Evolutionary conservation across 495 filamentous ascomycete genomes (phyloP).

Genomic region (Penicillium turbatum): DNA sequence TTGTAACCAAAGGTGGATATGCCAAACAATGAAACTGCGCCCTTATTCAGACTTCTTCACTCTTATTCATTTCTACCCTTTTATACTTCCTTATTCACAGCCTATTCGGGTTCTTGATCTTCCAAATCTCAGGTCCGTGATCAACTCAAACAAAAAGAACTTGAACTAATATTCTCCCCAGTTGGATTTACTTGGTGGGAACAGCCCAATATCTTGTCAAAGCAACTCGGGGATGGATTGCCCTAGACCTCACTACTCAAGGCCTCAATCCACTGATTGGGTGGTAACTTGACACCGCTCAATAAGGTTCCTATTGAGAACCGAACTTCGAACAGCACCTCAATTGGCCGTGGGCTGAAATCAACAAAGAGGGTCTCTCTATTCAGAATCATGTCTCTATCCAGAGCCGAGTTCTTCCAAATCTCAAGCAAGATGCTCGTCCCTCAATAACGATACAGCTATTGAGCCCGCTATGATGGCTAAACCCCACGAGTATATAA

Average conservation of each 20-base stretch:
- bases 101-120: conserved; percentile 4
- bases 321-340: neutral
- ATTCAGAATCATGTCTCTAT: neutral
- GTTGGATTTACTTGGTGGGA: neutral
- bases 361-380: conserved; percentile 3
- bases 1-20: neutral
- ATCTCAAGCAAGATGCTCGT: conserved; percentile 3
- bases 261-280: neutral
- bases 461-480: neutral
- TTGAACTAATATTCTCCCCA: neutral
- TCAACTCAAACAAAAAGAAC: neutral
- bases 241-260: neutral
- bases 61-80: conserved; percentile 17
- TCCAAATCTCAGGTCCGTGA: neutral
- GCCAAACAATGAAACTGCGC: neutral
- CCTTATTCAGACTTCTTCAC: neutral
- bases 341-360: neutral
- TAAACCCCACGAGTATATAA: neutral
- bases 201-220: neutral
- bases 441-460: neutral
- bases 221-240: neutral
- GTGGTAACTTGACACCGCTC: neutral
- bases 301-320: neutral
- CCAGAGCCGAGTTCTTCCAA: neutral
- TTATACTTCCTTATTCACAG: conserved; percentile 14